phyloP scores from a whole-genome alignment of 75 land plant genomes.

The Sequoia sempervirens region DNA sequence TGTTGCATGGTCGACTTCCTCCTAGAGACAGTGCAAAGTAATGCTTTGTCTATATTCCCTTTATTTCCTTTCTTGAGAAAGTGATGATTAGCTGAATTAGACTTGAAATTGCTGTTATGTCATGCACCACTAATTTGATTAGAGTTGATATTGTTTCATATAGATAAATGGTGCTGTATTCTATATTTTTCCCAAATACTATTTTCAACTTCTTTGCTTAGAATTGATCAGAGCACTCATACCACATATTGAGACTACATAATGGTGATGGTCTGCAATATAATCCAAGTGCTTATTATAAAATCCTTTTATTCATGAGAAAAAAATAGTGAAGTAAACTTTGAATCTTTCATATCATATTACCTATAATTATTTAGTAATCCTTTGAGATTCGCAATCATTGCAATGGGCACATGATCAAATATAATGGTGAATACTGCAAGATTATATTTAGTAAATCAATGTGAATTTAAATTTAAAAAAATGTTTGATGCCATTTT shows the following conservation, averaged over 20 bases:
- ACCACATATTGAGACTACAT: background rate
- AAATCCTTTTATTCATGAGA: background rate
- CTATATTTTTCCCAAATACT: background rate
- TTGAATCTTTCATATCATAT: background rate
- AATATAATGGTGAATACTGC: background rate
- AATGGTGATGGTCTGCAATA: background rate
- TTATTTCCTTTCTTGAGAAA: background rate
- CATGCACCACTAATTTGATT: background rate
- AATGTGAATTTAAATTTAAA: background rate
- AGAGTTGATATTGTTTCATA: background rate
- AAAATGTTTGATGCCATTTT: background rate
- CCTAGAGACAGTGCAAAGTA: slow-evolving; percentile 93
- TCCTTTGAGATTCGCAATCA: background rate
- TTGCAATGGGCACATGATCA: too few relatives aligned
- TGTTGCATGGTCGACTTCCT: slow-evolving; percentile 71
- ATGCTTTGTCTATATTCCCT: slow-evolving; percentile 1
- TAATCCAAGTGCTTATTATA: background rate
- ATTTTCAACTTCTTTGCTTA: background rate
- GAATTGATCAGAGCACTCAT: background rate
- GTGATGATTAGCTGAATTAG: background rate
- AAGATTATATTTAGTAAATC: background rate
- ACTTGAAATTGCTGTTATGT: background rate
- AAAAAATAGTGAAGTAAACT: background rate
- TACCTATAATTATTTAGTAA: background rate
- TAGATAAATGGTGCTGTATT: background rate